phyloP scores from a whole-genome alignment of 1,284 basidiomycete genomes.

The Ustilago hordei region DNA sequence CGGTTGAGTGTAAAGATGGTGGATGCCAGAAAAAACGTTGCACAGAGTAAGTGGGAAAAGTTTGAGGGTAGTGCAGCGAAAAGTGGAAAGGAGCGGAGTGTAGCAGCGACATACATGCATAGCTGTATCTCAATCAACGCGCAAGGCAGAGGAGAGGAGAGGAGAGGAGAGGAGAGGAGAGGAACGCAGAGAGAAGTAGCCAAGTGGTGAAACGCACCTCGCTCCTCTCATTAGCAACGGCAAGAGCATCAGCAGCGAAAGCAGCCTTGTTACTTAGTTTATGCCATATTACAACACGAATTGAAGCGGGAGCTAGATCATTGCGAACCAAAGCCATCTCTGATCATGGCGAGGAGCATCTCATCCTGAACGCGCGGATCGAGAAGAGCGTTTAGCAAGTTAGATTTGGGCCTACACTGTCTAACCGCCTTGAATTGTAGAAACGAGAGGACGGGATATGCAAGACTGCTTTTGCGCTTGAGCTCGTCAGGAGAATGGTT shows the following conservation, averaged over 20 bases:
- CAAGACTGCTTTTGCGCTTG: conserved; percentile 5
- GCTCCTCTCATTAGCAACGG: not conserved
- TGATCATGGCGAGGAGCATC: conserved; percentile 1
- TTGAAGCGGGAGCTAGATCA: conserved; percentile 10
- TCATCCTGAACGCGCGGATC: conserved; percentile 18
- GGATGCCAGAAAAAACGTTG: not conserved
- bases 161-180: not conserved
- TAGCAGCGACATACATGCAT: conserved; percentile 8
- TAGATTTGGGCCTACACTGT: conserved; percentile 2
- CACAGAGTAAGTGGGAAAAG: not conserved
- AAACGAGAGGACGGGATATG: conserved; percentile 4
- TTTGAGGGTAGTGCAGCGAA: conserved; percentile 4
- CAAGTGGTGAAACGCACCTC: not conserved
- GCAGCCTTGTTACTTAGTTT: too few species aligned
- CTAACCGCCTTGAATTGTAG: not conserved
- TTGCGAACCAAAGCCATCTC: not conserved
- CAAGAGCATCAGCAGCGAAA: not conserved
- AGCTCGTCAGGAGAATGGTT: not conserved
- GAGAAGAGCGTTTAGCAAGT: conserved; percentile 5
- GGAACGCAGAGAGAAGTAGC: not conserved
- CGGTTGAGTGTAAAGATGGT: conserved; percentile 1
- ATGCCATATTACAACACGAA: conserved; percentile 40
- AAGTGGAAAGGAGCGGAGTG: conserved; percentile 3
- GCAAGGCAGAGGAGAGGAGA: not conserved
- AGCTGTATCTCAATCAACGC: conserved; percentile 6